A percentile compares a stretch with the other conserved stretches of the same genome.
Conservation (phyloP, 2,329 filamentous ascomycete species). For the Hymenoscyphus linearis region DNA sequence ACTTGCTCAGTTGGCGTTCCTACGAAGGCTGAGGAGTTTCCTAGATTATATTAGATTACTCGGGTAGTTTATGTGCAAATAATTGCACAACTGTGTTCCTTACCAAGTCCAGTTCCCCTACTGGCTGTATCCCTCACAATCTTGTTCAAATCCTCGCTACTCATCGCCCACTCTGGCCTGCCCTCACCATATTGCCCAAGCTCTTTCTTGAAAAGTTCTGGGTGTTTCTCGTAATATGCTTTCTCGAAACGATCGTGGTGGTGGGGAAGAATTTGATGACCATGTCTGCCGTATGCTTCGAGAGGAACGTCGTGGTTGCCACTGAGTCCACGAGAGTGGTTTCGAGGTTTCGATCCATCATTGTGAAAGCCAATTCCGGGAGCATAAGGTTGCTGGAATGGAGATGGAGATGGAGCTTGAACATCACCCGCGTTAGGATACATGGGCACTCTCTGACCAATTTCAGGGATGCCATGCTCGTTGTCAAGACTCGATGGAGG, state of each 20-base stretch:
- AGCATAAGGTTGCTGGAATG: slow-evolving; percentile 31
- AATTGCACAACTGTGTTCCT: slow-evolving; percentile 28
- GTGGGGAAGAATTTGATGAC: slow-evolving; percentile 69
- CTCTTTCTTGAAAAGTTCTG: slow-evolving; percentile 73
- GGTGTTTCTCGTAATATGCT: slow-evolving; percentile 90
- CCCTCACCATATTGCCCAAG: slow-evolving; percentile 52
- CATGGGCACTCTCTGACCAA: slow-evolving; percentile 91
- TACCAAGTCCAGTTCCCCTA: slow-evolving; percentile 48
- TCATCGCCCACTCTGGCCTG: slow-evolving; percentile 71
- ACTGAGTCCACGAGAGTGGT: slow-evolving; percentile 69
- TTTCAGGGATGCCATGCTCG: slow-evolving; percentile 85
- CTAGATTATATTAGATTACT: slow-evolving; percentile 42
- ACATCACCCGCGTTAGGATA: slow-evolving; percentile 89
- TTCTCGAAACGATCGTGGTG: slow-evolving; percentile 84
- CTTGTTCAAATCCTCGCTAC: slow-evolving; percentile 83
- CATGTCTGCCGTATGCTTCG: slow-evolving; percentile 83
- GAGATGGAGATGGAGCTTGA: slow-evolving; percentile 83
- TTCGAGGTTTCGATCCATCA: slow-evolving; percentile 44
- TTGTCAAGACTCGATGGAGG: slow-evolving; percentile 57
- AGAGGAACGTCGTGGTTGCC: slow-evolving; percentile 69
- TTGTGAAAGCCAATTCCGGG: slow-evolving; percentile 45
- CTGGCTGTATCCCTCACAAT: slow-evolving; percentile 69
- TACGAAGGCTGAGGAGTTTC: slow-evolving; percentile 54
- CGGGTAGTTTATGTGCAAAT: slow-evolving; percentile 18
- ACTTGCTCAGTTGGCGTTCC: slow-evolving; percentile 87